Evolutionary conservation across 306 rosid species (phyloP).

Genomic region (Ceratonia siliqua): DNA sequence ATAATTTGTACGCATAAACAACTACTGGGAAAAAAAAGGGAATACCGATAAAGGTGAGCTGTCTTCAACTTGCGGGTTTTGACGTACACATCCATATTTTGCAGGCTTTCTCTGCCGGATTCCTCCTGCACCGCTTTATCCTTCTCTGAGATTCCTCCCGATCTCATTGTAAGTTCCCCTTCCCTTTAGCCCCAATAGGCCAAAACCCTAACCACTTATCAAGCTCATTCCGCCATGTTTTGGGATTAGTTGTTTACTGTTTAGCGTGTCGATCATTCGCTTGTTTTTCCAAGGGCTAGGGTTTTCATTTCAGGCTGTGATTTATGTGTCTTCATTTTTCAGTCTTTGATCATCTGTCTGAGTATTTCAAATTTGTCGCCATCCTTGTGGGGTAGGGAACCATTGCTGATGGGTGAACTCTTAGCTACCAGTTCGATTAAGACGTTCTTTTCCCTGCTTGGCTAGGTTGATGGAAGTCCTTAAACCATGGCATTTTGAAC

Average conservation of each 20-base stretch:
- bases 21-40: neutral
- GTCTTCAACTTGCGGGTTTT: constrained; percentile 3
- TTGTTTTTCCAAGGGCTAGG: constrained; percentile 35
- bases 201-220: constrained; percentile 4
- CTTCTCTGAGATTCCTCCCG: constrained; percentile 31
- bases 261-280: neutral
- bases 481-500: neutral
- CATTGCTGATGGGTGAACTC: neutral
- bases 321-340: neutral
- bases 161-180: constrained; percentile 34
- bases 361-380: neutral
- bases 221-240: neutral
- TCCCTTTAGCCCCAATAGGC: neutral
- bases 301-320: neutral
- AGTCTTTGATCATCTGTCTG: neutral
- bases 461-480: neutral
- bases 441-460: neutral
- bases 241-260: neutral
- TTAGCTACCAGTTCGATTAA: neutral
- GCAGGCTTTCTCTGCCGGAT: neutral
- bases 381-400: neutral
- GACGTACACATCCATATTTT: constrained; percentile 4
- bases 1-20: neutral
- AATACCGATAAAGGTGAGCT: constrained; percentile 18
- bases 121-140: constrained; percentile 27